Percentiles rank a stretch among this genome's conserved stretches.
Evolutionary conservation across 2,329 filamentous ascomycete species (phyloP).

Genomic region (Helotiales sp.): DNA sequence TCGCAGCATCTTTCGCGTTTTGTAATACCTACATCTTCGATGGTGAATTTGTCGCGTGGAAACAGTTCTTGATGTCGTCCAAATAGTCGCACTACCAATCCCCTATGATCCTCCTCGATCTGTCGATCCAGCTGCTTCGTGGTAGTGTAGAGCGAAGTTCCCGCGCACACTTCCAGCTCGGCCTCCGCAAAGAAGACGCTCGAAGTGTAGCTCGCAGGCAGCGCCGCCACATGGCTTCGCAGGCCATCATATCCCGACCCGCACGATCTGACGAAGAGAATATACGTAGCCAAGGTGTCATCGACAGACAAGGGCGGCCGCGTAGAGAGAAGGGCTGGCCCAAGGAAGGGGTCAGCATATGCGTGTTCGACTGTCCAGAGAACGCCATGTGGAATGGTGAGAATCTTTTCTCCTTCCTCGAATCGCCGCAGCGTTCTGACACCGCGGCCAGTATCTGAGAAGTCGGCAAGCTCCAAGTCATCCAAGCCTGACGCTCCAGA

Average conservation of each 20-base stretch:
- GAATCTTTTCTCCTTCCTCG: slow-evolving; percentile 23
- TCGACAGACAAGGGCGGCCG: slow-evolving; percentile 22
- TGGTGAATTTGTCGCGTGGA: slow-evolving; percentile 22
- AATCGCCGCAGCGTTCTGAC: slow-evolving; percentile 23
- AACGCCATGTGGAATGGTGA: slow-evolving; percentile 22
- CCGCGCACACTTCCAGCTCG: slow-evolving; percentile 18
- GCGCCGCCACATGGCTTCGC: slow-evolving; percentile 19
- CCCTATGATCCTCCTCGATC: slow-evolving; percentile 19
- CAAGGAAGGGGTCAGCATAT: slow-evolving; percentile 22
- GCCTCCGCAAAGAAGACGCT: slow-evolving; percentile 21
- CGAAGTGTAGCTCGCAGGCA: slow-evolving; percentile 20
- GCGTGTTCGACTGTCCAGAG: slow-evolving; percentile 24
- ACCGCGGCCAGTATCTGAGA: slow-evolving; percentile 20
- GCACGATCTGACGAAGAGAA: slow-evolving; percentile 20
- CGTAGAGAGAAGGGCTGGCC: slow-evolving; percentile 20
- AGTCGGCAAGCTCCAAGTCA: slow-evolving; percentile 21
- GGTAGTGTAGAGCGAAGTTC: slow-evolving; percentile 24
- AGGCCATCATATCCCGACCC: slow-evolving; percentile 17
- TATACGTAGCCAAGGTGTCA: slow-evolving; percentile 21
- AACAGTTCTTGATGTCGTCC: slow-evolving; percentile 23
- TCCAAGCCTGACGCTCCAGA: slow-evolving; percentile 23
- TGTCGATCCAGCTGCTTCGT: slow-evolving; percentile 23
- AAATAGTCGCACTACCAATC: slow-evolving; percentile 21
- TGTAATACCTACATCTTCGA: slow-evolving; percentile 22
- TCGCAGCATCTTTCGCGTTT: slow-evolving; percentile 16